Evolutionary conservation across 2,329 filamentous ascomycete species (phyloP).

Genomic region (Cyphellophora attinorum): DNA sequence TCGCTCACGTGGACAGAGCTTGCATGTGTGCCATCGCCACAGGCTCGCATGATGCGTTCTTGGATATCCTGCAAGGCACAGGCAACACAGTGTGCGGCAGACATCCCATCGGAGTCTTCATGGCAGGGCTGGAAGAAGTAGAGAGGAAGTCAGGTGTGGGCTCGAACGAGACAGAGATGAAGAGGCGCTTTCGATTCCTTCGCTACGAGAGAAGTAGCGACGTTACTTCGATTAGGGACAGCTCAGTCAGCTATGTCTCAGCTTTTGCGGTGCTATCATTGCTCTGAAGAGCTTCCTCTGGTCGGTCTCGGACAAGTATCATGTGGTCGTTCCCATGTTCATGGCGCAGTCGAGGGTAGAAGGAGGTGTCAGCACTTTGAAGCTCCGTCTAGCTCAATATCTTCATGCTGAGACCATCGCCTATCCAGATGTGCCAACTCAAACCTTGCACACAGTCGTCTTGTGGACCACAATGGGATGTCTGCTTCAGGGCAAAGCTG

Average conservation of each 20-base stretch:
- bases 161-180: conserved; percentile 15
- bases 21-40: conserved; percentile 79
- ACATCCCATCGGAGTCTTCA: conserved; percentile 85
- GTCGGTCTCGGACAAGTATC: no score
- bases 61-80: conserved; percentile 59
- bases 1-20: conserved; percentile 65
- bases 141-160: conserved; percentile 21
- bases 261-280: conserved; percentile 72
- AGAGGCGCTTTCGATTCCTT: conserved; percentile 63
- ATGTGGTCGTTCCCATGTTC: no score
- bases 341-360: no score
- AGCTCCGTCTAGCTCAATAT: no score
- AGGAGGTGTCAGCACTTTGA: no score
- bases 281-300: no score
- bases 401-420: no score
- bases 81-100: conserved; percentile 89
- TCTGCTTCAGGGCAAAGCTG: no score
- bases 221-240: conserved; percentile 58
- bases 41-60: conserved; percentile 61
- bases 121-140: conserved; percentile 73
- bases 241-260: conserved; percentile 90
- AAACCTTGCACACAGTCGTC: no score
- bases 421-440: no score
- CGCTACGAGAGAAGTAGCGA: conserved; percentile 80
- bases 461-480: no score